Evolutionary conservation across 441 rosid genomes (phyloP).

Genomic region (Theobroma grandiflorum): DNA sequence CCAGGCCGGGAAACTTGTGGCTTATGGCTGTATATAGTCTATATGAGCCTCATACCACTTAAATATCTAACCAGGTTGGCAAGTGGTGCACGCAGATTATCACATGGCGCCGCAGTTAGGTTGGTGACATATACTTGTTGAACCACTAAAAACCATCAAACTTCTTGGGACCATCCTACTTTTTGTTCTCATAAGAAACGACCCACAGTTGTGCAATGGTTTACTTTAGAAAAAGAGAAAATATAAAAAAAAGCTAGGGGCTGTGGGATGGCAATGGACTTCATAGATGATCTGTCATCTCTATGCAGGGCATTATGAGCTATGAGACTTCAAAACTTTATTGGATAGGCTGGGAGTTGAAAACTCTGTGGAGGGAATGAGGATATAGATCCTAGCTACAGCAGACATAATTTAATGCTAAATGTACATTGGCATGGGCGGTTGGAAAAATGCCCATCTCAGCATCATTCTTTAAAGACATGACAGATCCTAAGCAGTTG

Average conservation of each 20-base stretch:
- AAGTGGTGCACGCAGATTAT: conserved; percentile 19
- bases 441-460: neutral
- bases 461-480: neutral
- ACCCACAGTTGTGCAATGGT: neutral
- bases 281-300: neutral
- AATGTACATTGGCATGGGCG: neutral
- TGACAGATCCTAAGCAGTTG: neutral
- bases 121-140: conserved; percentile 1
- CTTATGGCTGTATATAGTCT: neutral
- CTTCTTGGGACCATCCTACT: conserved; percentile 25
- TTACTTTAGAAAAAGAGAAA: neutral
- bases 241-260: neutral
- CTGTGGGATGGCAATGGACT: neutral
- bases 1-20: neutral
- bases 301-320: neutral
- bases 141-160: conserved; percentile 12
- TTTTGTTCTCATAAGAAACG: neutral
- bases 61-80: conserved; percentile 31
- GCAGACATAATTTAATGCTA: neutral
- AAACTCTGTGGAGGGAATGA: conserved; percentile 1
- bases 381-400: neutral
- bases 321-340: no score
- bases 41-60: neutral
- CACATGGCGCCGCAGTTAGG: conserved; percentile 26
- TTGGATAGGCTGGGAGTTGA: neutral